phyloP scores from a whole-genome alignment of 2,329 filamentous ascomycete genomes.

The Elsinoe necatrix region DNA sequence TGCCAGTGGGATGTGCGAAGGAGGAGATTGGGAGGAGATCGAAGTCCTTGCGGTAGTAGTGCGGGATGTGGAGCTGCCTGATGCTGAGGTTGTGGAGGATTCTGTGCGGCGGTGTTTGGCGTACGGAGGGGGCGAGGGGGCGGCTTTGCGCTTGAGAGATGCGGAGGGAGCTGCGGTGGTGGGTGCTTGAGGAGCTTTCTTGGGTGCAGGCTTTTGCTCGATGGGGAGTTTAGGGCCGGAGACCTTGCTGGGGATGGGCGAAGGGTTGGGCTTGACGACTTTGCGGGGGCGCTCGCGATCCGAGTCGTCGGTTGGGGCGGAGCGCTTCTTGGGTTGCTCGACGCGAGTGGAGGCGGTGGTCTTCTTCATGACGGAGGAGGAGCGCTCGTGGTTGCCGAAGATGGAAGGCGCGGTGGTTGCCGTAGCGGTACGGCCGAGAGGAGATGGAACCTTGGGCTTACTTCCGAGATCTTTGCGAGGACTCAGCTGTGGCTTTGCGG shows the following conservation, averaged over 20 bases:
- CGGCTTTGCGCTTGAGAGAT: conserved; percentile 40
- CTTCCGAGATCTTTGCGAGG: conserved; percentile 38
- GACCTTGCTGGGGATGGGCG: neutral
- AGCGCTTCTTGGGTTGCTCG: neutral
- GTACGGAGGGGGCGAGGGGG: conserved; percentile 21
- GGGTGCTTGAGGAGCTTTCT: neutral
- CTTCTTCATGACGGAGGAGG: conserved; percentile 24
- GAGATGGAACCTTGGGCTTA: conserved; percentile 54
- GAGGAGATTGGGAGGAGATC: conserved; percentile 13
- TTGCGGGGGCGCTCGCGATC: conserved; percentile 15
- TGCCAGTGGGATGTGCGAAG: neutral
- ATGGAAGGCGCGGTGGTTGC: conserved; percentile 27
- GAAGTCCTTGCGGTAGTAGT: conserved; percentile 15
- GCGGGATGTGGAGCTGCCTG: conserved; percentile 16
- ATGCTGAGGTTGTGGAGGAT: conserved; percentile 26
- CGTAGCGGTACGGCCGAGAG: conserved; percentile 45
- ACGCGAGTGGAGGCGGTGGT: conserved; percentile 23
- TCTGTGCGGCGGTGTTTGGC: conserved; percentile 29
- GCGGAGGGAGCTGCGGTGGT: neutral
- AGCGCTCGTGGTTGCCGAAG: conserved; percentile 10
- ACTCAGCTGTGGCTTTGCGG: conserved; percentile 30
- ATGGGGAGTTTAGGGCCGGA: neutral
- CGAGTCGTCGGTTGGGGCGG: neutral
- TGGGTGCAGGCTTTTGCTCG: neutral
- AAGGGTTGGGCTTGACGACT: neutral